Evolutionary conservation across 1,284 basidiomycete species (phyloP).

Genomic region (Fomitopsis palustris): DNA sequence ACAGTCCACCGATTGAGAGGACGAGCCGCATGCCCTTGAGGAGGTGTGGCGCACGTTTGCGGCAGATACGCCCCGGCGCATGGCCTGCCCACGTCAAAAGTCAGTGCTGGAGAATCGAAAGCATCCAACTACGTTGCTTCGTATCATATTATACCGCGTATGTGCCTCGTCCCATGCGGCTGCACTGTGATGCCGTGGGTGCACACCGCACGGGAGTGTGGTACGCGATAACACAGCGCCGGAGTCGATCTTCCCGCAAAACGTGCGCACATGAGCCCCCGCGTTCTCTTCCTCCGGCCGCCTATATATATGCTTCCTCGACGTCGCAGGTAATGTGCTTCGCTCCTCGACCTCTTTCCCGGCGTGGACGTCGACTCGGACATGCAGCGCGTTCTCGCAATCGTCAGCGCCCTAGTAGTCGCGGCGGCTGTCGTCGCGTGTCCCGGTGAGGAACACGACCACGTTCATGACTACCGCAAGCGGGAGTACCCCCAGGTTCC

Average conservation of each 20-base stretch:
- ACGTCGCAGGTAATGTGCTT: background rate
- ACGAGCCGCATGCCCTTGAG: background rate
- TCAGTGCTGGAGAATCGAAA: background rate
- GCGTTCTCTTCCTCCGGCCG: background rate
- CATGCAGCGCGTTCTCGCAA: constrained; percentile 8
- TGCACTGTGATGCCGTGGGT: background rate
- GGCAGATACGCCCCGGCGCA: background rate
- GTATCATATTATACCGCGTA: background rate
- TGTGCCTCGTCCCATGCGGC: background rate
- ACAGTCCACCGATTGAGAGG: background rate
- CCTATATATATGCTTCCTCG: background rate
- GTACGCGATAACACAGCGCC: background rate
- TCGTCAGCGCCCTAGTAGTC: constrained; percentile 11
- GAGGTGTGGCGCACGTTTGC: background rate
- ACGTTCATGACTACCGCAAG: constrained; percentile 36
- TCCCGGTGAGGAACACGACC: constrained; percentile 25
- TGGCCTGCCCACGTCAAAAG: background rate
- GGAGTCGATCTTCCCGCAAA: background rate
- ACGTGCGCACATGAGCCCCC: background rate
- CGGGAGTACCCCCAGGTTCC: constrained; percentile 41
- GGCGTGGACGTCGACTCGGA: background rate
- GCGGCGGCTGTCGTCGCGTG: constrained; percentile 19
- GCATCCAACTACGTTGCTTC: background rate
- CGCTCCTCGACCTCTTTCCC: background rate
- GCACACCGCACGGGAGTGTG: background rate